phyloP scores from a whole-genome alignment of 371 early-diverging fungal species.

The Mortierella sp. region DNA sequence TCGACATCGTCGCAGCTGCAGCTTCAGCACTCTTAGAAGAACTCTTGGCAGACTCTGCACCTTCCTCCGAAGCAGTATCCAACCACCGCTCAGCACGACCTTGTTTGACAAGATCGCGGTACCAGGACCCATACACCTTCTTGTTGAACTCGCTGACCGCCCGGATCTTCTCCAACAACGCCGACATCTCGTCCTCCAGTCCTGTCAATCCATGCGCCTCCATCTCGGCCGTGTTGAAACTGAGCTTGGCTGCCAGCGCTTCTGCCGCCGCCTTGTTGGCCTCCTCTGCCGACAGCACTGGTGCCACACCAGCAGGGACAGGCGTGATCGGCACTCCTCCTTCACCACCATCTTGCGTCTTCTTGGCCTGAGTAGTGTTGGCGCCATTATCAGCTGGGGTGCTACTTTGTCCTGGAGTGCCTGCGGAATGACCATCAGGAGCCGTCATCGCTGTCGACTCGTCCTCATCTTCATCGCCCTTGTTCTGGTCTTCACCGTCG shows the following conservation, averaged over 20 bases:
- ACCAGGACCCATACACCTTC: conserved; percentile 56
- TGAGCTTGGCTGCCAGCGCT: conserved; percentile 48
- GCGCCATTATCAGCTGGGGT: not conserved
- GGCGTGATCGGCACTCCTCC: not conserved
- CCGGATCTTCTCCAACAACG: conserved; percentile 52
- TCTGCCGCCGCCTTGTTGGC: conserved; percentile 50
- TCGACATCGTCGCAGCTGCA: not conserved
- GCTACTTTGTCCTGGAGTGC: not conserved
- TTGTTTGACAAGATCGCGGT: conserved; percentile 47
- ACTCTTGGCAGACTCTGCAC: not conserved
- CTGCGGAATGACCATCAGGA: not conserved
- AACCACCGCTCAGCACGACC: conserved; percentile 52
- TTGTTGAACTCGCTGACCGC: conserved; percentile 53
- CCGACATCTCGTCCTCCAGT: conserved; percentile 53
- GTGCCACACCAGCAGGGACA: not conserved
- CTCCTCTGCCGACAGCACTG: conserved; percentile 27
- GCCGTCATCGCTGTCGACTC: not conserved
- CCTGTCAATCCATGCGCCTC: conserved; percentile 56
- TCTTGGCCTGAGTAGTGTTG: not conserved
- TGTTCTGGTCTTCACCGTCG: not conserved
- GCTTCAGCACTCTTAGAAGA: not conserved
- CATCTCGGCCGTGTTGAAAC: conserved; percentile 50
- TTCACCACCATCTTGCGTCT: not conserved
- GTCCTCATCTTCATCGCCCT: conserved; percentile 28
- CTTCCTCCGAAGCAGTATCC: not conserved